A percentile compares a stretch with the other conserved stretches of the same genome.
These are phyloP conservation scores for Neurospora hispaniola DNA, from an alignment of 495 filamentous ascomycete genomes.

Conservation along the genomic window DNA sequence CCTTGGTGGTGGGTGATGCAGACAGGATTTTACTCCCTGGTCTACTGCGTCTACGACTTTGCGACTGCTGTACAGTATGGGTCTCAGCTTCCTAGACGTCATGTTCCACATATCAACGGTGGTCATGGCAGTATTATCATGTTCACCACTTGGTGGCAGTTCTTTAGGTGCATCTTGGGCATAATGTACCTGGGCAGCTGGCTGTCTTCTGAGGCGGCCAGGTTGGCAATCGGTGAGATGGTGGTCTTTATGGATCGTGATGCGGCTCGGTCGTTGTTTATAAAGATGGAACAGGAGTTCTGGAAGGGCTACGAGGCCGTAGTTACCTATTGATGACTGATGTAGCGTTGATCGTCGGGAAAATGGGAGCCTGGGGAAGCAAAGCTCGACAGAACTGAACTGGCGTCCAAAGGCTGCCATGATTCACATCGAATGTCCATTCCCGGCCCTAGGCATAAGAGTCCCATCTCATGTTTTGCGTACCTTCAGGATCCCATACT, in stretches of 20 bases:
- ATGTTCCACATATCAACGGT: background rate
- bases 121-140: background rate
- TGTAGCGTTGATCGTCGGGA: background rate
- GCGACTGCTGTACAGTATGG: conserved; percentile 1
- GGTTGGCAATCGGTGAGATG: background rate
- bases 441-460: background rate
- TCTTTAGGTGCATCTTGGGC: background rate
- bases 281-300: background rate
- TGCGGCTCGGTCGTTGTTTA: background rate
- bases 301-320: background rate
- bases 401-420: background rate
- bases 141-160: conserved; percentile 3
- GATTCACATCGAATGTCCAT: background rate
- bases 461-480: background rate
- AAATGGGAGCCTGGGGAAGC: background rate
- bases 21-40: background rate
- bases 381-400: background rate
- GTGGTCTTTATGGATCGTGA: background rate
- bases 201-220: background rate
- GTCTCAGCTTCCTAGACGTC: background rate
- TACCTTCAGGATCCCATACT: background rate
- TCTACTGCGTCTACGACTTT: background rate
- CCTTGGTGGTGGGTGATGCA: background rate
- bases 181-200: background rate
- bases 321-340: background rate